A percentile compares a stretch with the other conserved stretches of the same genome.
phyloP scores from a whole-genome alignment of 495 filamentous ascomycete genomes.

The Neurospora intermedia region DNA sequence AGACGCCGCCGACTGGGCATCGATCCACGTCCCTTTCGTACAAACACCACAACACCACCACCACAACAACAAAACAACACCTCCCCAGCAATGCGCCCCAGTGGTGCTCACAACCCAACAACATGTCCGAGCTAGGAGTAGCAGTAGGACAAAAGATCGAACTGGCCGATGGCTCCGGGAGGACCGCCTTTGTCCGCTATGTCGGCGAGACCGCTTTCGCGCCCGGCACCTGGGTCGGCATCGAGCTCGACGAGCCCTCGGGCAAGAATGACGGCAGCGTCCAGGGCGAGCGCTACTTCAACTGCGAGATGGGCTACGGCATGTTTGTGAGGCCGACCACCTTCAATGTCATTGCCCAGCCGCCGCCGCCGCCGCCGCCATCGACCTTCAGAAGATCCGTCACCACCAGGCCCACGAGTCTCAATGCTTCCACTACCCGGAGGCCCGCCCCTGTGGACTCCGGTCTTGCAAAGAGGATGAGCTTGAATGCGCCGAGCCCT shows the following conservation, averaged over 20 bases:
- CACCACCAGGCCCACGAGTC: constrained; percentile 29
- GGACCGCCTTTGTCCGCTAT: constrained; percentile 66
- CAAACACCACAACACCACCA: neutral
- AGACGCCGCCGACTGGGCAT: neutral
- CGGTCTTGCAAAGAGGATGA: constrained; percentile 48
- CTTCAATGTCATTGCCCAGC: constrained; percentile 48
- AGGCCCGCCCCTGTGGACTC: constrained; percentile 34
- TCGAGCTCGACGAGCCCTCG: constrained; percentile 71
- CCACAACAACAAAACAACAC: neutral
- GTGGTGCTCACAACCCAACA: constrained; percentile 4
- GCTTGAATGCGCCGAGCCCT: constrained; percentile 56
- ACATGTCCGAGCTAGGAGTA: constrained; percentile 31
- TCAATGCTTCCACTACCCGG: constrained; percentile 16
- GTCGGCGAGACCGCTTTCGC: constrained; percentile 71
- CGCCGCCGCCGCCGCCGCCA: constrained; percentile 26
- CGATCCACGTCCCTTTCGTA: neutral
- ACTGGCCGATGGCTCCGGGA: constrained; percentile 54
- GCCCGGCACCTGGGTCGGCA: constrained; percentile 75
- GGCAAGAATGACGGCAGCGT: constrained; percentile 96
- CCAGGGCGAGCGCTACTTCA: constrained; percentile 82
- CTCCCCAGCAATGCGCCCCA: neutral
- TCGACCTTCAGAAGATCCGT: constrained; percentile 20
- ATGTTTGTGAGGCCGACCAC: constrained; percentile 76
- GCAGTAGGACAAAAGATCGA: constrained; percentile 43
- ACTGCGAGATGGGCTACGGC: constrained; percentile 66